Conservation (phyloP, 2,329 filamentous ascomycete species). For the Fusarium falciforme region DNA sequence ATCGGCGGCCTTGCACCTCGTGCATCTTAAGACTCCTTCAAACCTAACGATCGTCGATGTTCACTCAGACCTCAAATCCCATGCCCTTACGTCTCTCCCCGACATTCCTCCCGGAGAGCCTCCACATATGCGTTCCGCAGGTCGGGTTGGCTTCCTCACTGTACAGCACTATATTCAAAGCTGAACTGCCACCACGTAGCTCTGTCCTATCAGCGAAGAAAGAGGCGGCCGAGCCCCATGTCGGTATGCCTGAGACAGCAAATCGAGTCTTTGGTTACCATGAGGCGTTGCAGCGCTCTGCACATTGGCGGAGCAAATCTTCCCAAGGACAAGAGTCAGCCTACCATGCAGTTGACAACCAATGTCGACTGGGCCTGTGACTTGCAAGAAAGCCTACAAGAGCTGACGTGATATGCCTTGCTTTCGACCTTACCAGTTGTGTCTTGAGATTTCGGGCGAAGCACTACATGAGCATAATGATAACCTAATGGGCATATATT, state of each 20-base stretch:
- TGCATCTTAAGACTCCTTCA: too few species aligned
- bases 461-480: too few species aligned
- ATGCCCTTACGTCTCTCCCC: too few species aligned
- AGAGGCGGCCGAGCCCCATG: background rate
- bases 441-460: too few species aligned
- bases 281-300: background rate
- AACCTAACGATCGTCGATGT: too few species aligned
- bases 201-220: background rate
- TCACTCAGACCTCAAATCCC: too few species aligned
- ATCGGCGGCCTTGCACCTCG: too few species aligned
- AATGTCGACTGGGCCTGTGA: background rate
- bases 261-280: background rate
- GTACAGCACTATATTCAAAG: background rate
- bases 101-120: too few species aligned
- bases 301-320: background rate
- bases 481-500: too few species aligned
- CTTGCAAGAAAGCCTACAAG: background rate
- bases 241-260: background rate
- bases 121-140: too few species aligned
- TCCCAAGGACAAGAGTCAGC: background rate
- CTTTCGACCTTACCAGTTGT: background rate
- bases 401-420: background rate
- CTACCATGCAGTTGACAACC: background rate
- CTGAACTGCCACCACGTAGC: background rate
- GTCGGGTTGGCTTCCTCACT: too few species aligned